Base-by-base conservation (phyloP, 768 basidiomycete species). In the Megacollybia marginata region DNA sequence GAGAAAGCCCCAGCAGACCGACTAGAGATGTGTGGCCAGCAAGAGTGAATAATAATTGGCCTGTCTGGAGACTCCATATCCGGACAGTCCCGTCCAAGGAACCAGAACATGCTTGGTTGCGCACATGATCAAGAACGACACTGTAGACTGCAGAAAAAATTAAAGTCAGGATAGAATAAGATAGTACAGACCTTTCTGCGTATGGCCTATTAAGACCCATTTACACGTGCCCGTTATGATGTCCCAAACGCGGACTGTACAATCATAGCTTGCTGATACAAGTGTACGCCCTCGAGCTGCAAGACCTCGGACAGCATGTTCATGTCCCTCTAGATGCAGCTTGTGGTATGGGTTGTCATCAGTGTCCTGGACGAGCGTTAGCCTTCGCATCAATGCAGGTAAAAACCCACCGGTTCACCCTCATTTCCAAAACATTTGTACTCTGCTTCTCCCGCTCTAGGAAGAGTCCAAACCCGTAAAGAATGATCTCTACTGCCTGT, bases 61-160 rank as follows among this genome's bases (percentile, higher is more conserved):
- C 95, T 2, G 78, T 91, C 47, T 75, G 78, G 33, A 95, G 72
- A 57, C 88, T 86, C 95, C 95, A 99, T 33, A 99, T 82, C 45
- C 91, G 89, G 54, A 98, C 94, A 2, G 92, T 94, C 43, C 92
- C 89, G 65, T 98, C 95, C 94, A 97, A 95, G 4, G 94, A 97
- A 8, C 95, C 95, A 2, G 96, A 98, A 56, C 91, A 93, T 20
- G 92, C 92, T 62, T 93, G 88, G 48, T 91, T 83, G n/a, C 93
- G 88, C 43, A 73, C 71, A 35, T 83, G 76, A 62, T 98, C 95
- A 35, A 94, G 78, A 10, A 94, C 92, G 47, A 98, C 91, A 63
- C 89, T 92, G 72, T 98, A 98, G 5, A 98, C 95, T 93, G 65
- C 48, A 44, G 31, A 48, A 18, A 48, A 46, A 33, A 51, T 46